Evolutionary conservation across 345 rosid species (phyloP).

Genomic region (Raphanus raphanistrum): DNA sequence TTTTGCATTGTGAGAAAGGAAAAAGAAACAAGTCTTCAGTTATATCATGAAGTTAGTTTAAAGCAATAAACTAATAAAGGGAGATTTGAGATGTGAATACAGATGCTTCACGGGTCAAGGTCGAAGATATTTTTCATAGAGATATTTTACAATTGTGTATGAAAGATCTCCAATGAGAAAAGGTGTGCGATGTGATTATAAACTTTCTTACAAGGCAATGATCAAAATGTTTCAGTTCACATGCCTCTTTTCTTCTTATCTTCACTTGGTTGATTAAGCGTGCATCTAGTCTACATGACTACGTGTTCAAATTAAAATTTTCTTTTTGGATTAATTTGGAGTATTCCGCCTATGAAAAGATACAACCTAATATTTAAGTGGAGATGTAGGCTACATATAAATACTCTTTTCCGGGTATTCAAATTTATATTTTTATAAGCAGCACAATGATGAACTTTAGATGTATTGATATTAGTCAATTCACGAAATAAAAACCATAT

Average conservation of each 20-base stretch:
- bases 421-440: neutral
- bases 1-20: neutral
- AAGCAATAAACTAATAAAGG: slow-evolving; percentile 21
- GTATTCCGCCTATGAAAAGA: too few species aligned
- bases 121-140: neutral
- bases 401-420: too few species aligned
- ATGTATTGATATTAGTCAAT: neutral
- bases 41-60: slow-evolving; percentile 15
- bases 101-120: neutral
- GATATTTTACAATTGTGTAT: slow-evolving; percentile 1
- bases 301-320: neutral
- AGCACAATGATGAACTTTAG: neutral
- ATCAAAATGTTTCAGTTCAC: neutral
- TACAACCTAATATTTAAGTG: too few species aligned
- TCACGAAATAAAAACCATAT: neutral
- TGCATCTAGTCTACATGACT: neutral
- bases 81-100: neutral
- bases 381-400: too few species aligned
- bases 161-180: neutral
- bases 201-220: neutral
- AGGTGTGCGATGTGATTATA: too few species aligned
- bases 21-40: neutral
- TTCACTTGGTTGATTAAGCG: neutral
- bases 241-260: neutral
- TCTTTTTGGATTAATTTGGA: neutral